Conservation (phyloP, 2,329 filamentous ascomycete genomes). For the Colletotrichum karsti region DNA sequence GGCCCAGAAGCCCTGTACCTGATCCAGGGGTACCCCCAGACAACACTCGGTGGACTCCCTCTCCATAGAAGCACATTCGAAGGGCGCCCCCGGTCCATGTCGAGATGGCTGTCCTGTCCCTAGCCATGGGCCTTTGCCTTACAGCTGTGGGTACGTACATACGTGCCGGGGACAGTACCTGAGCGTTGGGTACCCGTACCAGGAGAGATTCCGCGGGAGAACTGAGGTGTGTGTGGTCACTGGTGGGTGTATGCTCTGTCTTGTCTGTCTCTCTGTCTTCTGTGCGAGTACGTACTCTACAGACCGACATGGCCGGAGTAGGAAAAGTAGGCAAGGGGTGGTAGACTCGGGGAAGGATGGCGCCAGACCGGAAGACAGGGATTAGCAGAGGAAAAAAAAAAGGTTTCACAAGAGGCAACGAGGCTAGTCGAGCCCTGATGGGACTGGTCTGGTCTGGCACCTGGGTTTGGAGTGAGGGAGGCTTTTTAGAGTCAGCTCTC, state of each 20-base stretch:
- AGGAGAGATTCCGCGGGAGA: conserved; percentile 2
- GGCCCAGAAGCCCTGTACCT: conserved; percentile 28
- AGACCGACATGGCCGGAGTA: conserved; percentile 21
- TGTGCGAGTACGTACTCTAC: conserved; percentile 13
- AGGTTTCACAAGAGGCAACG: conserved; percentile 31
- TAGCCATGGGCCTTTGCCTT: conserved; percentile 22
- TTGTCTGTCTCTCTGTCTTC: not conserved
- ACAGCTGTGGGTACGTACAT: conserved; percentile 15
- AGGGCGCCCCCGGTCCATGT: conserved; percentile 12
- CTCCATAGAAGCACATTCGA: conserved; percentile 17
- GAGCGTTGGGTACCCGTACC: conserved; percentile 1
- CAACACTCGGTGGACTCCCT: conserved; percentile 13
- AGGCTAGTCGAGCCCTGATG: conserved; percentile 22
- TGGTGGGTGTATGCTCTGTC: not conserved
- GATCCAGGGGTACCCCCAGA: conserved; percentile 28
- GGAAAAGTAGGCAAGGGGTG: conserved; percentile 25
- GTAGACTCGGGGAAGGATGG: conserved; percentile 28
- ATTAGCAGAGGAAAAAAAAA: conserved; percentile 11
- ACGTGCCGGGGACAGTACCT: conserved; percentile 3
- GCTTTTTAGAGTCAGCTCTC: conserved; percentile 1
- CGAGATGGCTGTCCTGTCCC: conserved; percentile 13
- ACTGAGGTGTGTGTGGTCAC: not conserved
- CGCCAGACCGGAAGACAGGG: conserved; percentile 27
- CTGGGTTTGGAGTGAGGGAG: conserved; percentile 11
- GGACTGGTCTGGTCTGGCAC: conserved; percentile 6